Conservation (phyloP, 2,329 filamentous ascomycete species). For the Ceratocystiopsis brevicomis region DNA sequence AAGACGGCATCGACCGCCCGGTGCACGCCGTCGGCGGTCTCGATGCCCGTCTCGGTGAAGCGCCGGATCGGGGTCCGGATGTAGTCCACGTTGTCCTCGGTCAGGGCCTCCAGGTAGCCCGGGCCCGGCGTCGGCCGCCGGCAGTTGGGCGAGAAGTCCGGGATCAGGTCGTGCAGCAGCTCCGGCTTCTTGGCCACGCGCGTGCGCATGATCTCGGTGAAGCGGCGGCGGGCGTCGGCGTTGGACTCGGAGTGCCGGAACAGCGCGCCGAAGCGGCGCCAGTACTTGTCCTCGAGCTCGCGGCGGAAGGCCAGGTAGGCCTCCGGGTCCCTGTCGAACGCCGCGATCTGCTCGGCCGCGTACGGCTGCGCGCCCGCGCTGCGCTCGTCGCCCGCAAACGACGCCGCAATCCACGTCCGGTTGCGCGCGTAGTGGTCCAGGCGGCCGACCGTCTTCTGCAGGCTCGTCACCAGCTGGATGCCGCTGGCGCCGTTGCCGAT, state of each 20-base stretch:
- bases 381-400: slow-evolving; percentile 36
- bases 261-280: slow-evolving; percentile 33
- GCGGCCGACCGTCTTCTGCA: slow-evolving; percentile 27
- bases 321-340: slow-evolving; percentile 38
- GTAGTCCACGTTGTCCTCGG: slow-evolving; percentile 41
- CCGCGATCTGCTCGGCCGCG: slow-evolving; percentile 30
- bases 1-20: slow-evolving; percentile 45
- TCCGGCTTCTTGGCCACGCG: slow-evolving; percentile 35
- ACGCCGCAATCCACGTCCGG: slow-evolving; percentile 48
- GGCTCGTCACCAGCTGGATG: slow-evolving; percentile 27
- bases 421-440: slow-evolving; percentile 48
- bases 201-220: slow-evolving; percentile 31
- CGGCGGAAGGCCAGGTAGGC: slow-evolving; percentile 42
- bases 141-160: slow-evolving; percentile 45
- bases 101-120: slow-evolving; percentile 47
- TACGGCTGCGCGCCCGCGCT: slow-evolving; percentile 37
- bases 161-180: slow-evolving; percentile 35
- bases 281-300: slow-evolving; percentile 40
- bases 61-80: slow-evolving; percentile 36
- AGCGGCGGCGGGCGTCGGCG: slow-evolving; percentile 25
- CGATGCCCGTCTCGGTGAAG: slow-evolving; percentile 40
- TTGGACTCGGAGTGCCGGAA: slow-evolving; percentile 35
- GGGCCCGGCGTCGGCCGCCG: slow-evolving; percentile 46
- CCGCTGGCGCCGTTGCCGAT: slow-evolving; percentile 37
- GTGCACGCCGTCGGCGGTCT: slow-evolving; percentile 35